A percentile compares a stretch with the other conserved stretches of the same genome.
Evolutionary conservation across 306 rosid genomes (phyloP).

Genomic region (Glycine latifolia): DNA sequence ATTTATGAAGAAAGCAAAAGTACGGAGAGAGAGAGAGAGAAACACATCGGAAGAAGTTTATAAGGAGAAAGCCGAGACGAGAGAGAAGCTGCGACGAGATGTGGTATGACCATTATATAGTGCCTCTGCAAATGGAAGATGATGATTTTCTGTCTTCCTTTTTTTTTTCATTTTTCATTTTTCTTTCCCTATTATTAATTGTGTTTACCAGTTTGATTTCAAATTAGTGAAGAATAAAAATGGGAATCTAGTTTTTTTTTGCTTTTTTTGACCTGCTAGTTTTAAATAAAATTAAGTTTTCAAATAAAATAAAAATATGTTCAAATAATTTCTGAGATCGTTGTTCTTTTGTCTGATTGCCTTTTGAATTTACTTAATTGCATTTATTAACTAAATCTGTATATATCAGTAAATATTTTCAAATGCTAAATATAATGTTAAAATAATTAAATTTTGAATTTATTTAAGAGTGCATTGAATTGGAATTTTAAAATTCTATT

Average conservation of each 20-base stretch:
- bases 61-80: constrained; percentile 59
- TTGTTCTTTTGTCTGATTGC: not conserved
- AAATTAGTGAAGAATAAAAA: constrained; percentile 1
- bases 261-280: not conserved
- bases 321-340: not conserved
- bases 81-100: constrained; percentile 60
- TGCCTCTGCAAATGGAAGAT: constrained; percentile 60
- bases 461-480: not conserved
- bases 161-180: not conserved
- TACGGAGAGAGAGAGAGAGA: constrained; percentile 56
- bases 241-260: not conserved
- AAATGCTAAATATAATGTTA: not conserved
- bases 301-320: not conserved
- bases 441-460: not conserved
- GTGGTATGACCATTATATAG: constrained; percentile 73
- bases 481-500: not conserved
- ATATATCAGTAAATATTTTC: not conserved
- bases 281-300: not conserved
- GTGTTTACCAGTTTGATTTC: not conserved
- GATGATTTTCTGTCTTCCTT: constrained; percentile 44
- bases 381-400: not conserved
- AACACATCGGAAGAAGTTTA: constrained; percentile 49
- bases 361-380: not conserved
- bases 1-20: constrained; percentile 48
- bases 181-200: not conserved